Base-by-base conservation (phyloP, 441 rosid genomes). In the Manihot esculenta region DNA sequence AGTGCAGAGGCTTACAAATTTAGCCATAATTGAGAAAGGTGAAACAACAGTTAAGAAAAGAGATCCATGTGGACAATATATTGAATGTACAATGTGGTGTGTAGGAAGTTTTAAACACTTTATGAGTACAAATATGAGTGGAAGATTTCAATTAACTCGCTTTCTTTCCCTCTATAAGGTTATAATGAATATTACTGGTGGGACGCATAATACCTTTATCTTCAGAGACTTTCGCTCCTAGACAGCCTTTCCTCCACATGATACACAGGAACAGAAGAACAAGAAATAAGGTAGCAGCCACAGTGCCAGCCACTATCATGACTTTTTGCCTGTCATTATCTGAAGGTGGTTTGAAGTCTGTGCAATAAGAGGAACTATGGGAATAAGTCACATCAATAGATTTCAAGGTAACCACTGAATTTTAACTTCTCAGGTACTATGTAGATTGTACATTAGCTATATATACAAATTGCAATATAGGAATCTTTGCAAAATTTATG, bases 261-360 rank as follows among this genome's bases (percentile, higher is more conserved):
- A 91, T 41, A 72, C 70, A 73, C 45, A 86, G 64, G 47, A 81
- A 50, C 64, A 84, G 38, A 70, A 94, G 67, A 60, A 79, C 66
- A 78, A 90, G 42, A 59, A 83, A 72, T 70, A 73, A 30, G 23
- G 81, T 80, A 72, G 74, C 85, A 55, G 79, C 74, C 35, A 74
- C 82, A 56, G 80, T 56, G 53, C 78, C 82, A 63, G 72, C 82
- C 70, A 78, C 80, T 62, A 79, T 7, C 17, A 79, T 27, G 26
- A 74, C 77, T 50, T 73, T 75, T 71, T 62, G 73, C 72, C 84
- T 81, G 62, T 72, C 58, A 65, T 73, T 53, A 35, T 57, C 21
- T 50, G 83, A 76, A 13, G 97, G 97, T 48, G 91, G 91, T 48
- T 76, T 75, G 73, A 91, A 94, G 81, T 94, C 98, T 94, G 84